A percentile compares a stretch with the other conserved stretches of the same genome.
phyloP scores from a whole-genome alignment of 805 yeast genomes.

The Cyberlindnera xishuangbannaensis region DNA sequence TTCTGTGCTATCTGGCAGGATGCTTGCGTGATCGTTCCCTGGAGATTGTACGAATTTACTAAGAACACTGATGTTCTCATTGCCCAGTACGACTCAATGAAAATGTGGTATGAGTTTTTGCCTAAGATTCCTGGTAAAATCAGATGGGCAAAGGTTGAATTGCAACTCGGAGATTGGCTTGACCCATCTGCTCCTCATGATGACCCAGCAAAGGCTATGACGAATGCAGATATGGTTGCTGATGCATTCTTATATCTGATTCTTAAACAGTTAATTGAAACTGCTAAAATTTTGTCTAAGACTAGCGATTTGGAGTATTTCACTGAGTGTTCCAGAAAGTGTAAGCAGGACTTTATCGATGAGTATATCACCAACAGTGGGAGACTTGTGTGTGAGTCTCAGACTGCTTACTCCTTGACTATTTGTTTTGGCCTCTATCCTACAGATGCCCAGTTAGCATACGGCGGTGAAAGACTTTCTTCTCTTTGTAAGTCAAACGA shows the following conservation, averaged over 20 bases:
- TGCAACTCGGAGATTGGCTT: slow-evolving; percentile 18
- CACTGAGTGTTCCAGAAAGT: neutral
- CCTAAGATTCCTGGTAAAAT: slow-evolving; percentile 13
- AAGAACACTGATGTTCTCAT: slow-evolving; percentile 10
- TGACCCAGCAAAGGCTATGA: slow-evolving; percentile 12
- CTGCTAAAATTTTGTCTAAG: slow-evolving; percentile 7
- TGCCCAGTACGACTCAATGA: slow-evolving; percentile 17
- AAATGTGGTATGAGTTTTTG: slow-evolving; percentile 16
- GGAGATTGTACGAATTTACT: slow-evolving; percentile 11
- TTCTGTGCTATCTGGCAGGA: slow-evolving; percentile 19
- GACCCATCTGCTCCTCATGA: slow-evolving; percentile 21
- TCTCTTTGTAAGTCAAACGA: slow-evolving; percentile 7
- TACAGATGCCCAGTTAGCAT: slow-evolving; percentile 3
- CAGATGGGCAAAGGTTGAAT: slow-evolving; percentile 12
- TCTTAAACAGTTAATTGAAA: slow-evolving; percentile 8
- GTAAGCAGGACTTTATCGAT: slow-evolving; percentile 12
- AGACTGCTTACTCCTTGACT: slow-evolving; percentile 16
- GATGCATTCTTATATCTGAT: slow-evolving; percentile 17
- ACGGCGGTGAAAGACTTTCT: slow-evolving; percentile 13
- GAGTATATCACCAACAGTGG: slow-evolving; percentile 12
- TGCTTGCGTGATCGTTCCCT: slow-evolving; percentile 18
- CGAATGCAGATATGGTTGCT: slow-evolving; percentile 16
- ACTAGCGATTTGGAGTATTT: slow-evolving; percentile 7
- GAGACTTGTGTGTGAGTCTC: slow-evolving; percentile 9
- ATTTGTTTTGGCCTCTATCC: slow-evolving; percentile 11